Base-by-base conservation (phyloP, 129 eudicot genomes). In the Gnaphalium uliginosum region DNA sequence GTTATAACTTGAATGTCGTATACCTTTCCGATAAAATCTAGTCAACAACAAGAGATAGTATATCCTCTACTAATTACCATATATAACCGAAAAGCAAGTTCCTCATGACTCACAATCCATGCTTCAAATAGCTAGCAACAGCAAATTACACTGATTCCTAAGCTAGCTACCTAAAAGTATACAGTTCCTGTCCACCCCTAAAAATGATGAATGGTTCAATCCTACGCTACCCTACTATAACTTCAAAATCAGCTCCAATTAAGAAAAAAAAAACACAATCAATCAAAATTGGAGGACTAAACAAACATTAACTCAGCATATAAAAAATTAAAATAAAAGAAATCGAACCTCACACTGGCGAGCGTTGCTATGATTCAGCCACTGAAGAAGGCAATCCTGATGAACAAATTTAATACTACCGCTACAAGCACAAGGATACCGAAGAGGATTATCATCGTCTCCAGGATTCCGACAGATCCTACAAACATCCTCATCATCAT, bases 321-420 rank as follows among this genome's bases (percentile, higher is more conserved):
- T 43, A 43, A 53, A 19, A 3, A 53, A 25, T 5, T 13, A 64
- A 27, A 15, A 17, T 15, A 13, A 65, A 8, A 32, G 26, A 7
- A 8, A 18, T 3, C 21, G 23, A 59, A 88, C 96, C 97, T 92
- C 97, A 76, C 97, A 92, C 26, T 89, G 89, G 61, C 92, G 90
- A 65, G 90, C 88, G 69, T 92, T 85, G 81, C 93, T 92, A 73
- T 87, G 96, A 83, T 85, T 87, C 14, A 92, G 88, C 97, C 97
- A 92, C 86, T 92, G 97, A 32, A 89, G 90, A 54, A 91, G 92
- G 61, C 96, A 91, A 76, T 91, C 96, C 27, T 91, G 97, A 59
- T 88, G 97, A 81, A 91, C 97, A 72, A 85, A 91, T 85, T 88
- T 89, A 68, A 88, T 91, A 72, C 96, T 91, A 1, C 97, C 97